Evolutionary conservation across 768 basidiomycete genomes (phyloP), one percentile per base, ranked within the genome.

Genomic region (Lyophyllum shimeji): DNA sequence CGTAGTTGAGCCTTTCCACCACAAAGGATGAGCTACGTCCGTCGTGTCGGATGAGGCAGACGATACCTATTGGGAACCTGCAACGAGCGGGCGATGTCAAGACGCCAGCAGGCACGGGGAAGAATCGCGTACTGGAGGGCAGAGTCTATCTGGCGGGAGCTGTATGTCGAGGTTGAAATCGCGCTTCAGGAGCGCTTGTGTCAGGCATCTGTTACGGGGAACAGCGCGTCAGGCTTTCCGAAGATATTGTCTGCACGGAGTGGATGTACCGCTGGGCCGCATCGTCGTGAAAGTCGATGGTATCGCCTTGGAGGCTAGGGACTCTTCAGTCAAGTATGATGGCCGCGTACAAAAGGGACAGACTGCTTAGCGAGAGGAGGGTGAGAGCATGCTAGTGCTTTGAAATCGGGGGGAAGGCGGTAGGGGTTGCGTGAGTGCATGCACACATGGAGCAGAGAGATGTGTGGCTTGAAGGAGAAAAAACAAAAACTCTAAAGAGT

Each of bases 271-370:
- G 80, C 67, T 91, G 86, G 2, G 90, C 84, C 1, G 67, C 67
- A n/a, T 82, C 77, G 64, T 89, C 76, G 63, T 86, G 82, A 67
- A 94, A 98, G 67, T 97, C 82, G 55, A 97, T 87, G 0, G 78
- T 79, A 2, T 71, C 63, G 18, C 68, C 60, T 3, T 48, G 39
- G n/a, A 65, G 24, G 51, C 62, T 65, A 29, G 9, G 20, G 3
- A 39, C 12, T 1, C 29, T 40, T 34, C 20, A 23, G 23, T 27
- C 5, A 13, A 31, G 8, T 34, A 8, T 2, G 7, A 39, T 1
- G 12, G 24, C 15, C 21, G 11, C 12, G 8, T 37, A 31, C 1
- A 7, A 21, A 25, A 18, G 24, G 7, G 1, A 57, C 65, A 24
- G 5, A 65, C 65, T 60, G 44, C 18, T 49, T 46, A 5, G 53